Evolutionary conservation across 2,329 filamentous ascomycete genomes (phyloP).

Genomic region (Catunica adiposa): DNA sequence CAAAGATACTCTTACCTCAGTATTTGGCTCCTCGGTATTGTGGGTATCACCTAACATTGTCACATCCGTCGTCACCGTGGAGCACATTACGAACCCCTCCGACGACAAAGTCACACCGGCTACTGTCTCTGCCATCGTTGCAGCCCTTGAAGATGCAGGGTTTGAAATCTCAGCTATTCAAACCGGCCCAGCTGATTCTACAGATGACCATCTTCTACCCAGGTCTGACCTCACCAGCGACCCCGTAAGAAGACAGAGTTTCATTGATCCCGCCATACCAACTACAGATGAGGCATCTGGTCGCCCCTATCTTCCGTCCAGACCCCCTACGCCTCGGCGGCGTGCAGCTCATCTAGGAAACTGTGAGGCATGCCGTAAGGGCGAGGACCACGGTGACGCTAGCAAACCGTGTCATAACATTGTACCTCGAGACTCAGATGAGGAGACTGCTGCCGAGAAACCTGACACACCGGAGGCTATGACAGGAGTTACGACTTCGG

Average conservation of each 20-base stretch:
- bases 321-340: slow-evolving; percentile 7
- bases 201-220: slow-evolving; percentile 18
- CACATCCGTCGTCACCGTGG: slow-evolving; percentile 49
- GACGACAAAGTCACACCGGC: slow-evolving; percentile 17
- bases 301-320: slow-evolving; percentile 9
- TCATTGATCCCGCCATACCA: neutral
- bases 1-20: slow-evolving; percentile 36
- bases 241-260: neutral
- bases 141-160: slow-evolving; percentile 37
- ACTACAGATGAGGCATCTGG: neutral
- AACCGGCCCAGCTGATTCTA: slow-evolving; percentile 21
- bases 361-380: slow-evolving; percentile 23
- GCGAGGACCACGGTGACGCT: neutral
- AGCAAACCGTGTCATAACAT: neutral
- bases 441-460: neutral
- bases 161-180: slow-evolving; percentile 33
- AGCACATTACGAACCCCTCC: slow-evolving; percentile 29
- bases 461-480: slow-evolving; percentile 5
- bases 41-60: slow-evolving; percentile 56
- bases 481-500: slow-evolving; percentile 4
- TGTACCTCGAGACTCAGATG: neutral
- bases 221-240: neutral
- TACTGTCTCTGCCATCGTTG: slow-evolving; percentile 27
- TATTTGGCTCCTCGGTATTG: slow-evolving; percentile 29
- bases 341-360: slow-evolving; percentile 22